Conservation (phyloP, 768 basidiomycete genomes). For the Mycena venus region DNA sequence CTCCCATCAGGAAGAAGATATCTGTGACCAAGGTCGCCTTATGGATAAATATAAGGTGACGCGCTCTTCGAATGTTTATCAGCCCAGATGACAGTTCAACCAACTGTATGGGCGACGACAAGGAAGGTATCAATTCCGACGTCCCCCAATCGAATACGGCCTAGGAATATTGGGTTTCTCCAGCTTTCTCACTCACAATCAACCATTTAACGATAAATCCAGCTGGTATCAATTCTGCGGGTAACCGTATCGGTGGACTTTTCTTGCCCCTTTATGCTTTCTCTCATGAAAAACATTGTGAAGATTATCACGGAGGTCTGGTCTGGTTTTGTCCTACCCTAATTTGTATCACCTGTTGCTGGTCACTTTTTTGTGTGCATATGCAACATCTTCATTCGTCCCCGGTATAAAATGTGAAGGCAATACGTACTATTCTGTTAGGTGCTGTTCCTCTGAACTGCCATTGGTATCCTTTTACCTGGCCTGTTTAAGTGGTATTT, state of each 20-base stretch:
- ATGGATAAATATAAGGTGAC: no score
- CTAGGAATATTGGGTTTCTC: no score
- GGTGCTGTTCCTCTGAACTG: slow-evolving; percentile 12
- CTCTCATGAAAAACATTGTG: neutral
- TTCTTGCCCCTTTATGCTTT: neutral
- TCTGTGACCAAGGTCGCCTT: no score
- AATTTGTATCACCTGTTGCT: neutral
- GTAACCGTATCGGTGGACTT: neutral
- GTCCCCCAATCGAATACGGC: no score
- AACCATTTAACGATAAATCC: neutral
- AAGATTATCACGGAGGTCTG: neutral
- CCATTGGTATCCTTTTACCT: slow-evolving; percentile 21
- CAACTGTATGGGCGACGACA: no score
- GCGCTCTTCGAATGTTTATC: no score
- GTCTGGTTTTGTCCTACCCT: neutral
- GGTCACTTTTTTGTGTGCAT: neutral
- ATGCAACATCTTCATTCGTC: neutral
- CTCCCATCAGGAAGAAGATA: neutral
- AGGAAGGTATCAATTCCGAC: no score
- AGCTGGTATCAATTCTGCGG: neutral
- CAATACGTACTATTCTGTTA: neutral
- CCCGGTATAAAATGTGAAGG: neutral
- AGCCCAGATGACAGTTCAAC: no score
- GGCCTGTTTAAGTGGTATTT: neutral
- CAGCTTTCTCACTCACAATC: no score